Conservation (phyloP, 306 rosid species). For the Hylodesmum podocarpum region DNA sequence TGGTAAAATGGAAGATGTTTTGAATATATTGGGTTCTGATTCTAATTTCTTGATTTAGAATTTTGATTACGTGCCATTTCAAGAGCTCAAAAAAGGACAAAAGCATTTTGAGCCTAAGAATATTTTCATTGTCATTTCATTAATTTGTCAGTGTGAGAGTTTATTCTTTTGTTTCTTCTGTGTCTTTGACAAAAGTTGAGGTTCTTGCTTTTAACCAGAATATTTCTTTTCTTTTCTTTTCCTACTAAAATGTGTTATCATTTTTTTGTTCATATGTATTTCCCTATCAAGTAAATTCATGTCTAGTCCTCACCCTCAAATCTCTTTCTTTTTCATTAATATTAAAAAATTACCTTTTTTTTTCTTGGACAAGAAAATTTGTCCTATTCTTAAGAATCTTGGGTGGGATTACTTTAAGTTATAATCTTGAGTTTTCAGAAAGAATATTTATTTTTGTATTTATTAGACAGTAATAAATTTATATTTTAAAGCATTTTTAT, state of each 20-base stretch:
- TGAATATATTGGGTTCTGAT: constrained; percentile 44
- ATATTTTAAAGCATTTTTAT: too few species aligned
- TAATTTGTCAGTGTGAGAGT: constrained; percentile 14
- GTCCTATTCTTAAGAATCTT: not conserved
- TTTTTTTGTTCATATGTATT: not conserved
- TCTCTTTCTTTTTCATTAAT: too few species aligned
- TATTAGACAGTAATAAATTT: too few species aligned
- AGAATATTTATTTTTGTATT: too few species aligned
- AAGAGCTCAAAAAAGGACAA: constrained; percentile 18
- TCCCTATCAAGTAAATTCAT: not conserved
- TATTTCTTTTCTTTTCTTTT: not conserved
- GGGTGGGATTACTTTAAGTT: too few species aligned
- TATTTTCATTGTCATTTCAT: constrained; percentile 26
- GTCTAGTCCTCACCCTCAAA: constrained; percentile 2
- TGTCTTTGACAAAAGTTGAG: not conserved
- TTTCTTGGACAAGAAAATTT: too few species aligned
- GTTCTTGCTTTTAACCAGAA: not conserved
- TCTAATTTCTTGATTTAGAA: constrained; percentile 37
- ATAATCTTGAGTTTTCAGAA: too few species aligned
- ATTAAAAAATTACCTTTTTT: too few species aligned
- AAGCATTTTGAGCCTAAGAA: constrained; percentile 23
- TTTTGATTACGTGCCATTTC: constrained; percentile 15
- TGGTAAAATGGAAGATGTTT: constrained; percentile 46
- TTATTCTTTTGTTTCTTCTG: constrained; percentile 10
- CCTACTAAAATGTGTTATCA: not conserved